A percentile compares a stretch with the other conserved stretches of the same genome.
These are phyloP conservation scores for Coffea humblotiana DNA, from an alignment of 305 asterid genomes.

Conservation along the genomic window DNA sequence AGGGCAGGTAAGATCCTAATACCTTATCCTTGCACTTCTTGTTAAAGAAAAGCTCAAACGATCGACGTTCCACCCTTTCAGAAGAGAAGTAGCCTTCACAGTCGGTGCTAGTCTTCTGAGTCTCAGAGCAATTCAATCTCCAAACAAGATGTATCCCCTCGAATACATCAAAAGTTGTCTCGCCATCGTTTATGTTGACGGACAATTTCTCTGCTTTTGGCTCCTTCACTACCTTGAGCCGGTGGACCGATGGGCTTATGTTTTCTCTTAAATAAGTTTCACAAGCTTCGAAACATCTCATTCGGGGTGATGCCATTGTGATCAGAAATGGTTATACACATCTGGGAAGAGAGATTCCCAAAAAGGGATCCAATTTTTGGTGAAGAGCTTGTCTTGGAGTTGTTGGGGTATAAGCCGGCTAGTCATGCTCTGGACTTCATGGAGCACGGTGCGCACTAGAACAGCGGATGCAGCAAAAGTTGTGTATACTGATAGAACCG, in stretches of 20 bases:
- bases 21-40: slow-evolving; percentile 22
- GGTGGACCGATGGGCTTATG: slow-evolving; percentile 13
- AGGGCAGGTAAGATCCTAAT: slow-evolving; percentile 26
- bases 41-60: slow-evolving; percentile 27
- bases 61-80: slow-evolving; percentile 12
- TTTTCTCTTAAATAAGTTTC: slow-evolving; percentile 22
- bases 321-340: slow-evolving; percentile 27
- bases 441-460: slow-evolving; percentile 20
- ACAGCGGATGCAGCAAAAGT: slow-evolving; percentile 28
- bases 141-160: slow-evolving; percentile 23
- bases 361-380: slow-evolving; percentile 30
- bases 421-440: slow-evolving; percentile 31
- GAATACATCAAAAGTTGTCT: slow-evolving; percentile 23
- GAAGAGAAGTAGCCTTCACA: slow-evolving; percentile 7
- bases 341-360: slow-evolving; percentile 24
- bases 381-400: slow-evolving; percentile 22
- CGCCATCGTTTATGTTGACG: slow-evolving; percentile 20
- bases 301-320: slow-evolving; percentile 16
- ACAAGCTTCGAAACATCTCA: slow-evolving; percentile 29
- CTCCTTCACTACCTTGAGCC: slow-evolving; percentile 19
- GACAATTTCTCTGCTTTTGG: slow-evolving; percentile 14
- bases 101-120: slow-evolving; percentile 13
- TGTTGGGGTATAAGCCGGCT: slow-evolving; percentile 30
- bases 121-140: slow-evolving; percentile 21
- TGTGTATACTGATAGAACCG: slow-evolving; percentile 30